These are phyloP conservation scores for Sugiyamaella floridensis DNA, from an alignment of 805 yeast species.

Conservation along the genomic window DNA sequence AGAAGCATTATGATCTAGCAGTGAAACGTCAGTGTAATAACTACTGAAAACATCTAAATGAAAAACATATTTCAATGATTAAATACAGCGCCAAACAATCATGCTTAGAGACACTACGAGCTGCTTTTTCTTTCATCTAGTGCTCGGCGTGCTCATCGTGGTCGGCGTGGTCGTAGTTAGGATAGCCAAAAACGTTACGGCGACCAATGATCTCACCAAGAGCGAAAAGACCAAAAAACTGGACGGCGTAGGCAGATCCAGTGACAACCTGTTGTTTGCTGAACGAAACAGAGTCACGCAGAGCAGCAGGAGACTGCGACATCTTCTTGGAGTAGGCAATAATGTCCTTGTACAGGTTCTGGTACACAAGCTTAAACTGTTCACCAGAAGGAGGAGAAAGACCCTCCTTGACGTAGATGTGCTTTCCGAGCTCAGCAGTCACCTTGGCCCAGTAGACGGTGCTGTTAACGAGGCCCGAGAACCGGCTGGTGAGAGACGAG, in stretches of 20 bases:
- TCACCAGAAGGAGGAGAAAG: conserved; percentile 80
- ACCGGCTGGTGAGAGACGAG: conserved; percentile 25
- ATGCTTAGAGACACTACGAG: not conserved
- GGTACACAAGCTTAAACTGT: conserved; percentile 72
- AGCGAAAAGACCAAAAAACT: conserved; percentile 83
- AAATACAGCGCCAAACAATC: not conserved
- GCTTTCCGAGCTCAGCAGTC: conserved; percentile 56
- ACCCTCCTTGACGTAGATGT: conserved; percentile 86
- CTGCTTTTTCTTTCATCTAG: not conserved
- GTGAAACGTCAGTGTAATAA: too few species aligned
- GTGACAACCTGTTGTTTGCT: conserved; percentile 53
- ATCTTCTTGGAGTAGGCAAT: conserved; percentile 27
- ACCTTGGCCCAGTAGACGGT: conserved; percentile 77
- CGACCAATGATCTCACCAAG: conserved; percentile 96
- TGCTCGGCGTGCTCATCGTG: not conserved
- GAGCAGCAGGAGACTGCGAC: conserved; percentile 51
- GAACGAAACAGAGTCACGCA: conserved; percentile 42
- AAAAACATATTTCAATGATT: not conserved
- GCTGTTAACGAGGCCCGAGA: conserved; percentile 42
- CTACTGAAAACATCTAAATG: not conserved
- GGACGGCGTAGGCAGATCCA: conserved; percentile 71
- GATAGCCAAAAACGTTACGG: conserved; percentile 88
- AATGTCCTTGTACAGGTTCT: conserved; percentile 42
- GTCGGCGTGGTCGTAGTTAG: conserved; percentile 25
- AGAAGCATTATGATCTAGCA: too few species aligned